Evolutionary conservation across 2,329 filamentous ascomycete species (phyloP).

Genomic region (Fusarium redolens): DNA sequence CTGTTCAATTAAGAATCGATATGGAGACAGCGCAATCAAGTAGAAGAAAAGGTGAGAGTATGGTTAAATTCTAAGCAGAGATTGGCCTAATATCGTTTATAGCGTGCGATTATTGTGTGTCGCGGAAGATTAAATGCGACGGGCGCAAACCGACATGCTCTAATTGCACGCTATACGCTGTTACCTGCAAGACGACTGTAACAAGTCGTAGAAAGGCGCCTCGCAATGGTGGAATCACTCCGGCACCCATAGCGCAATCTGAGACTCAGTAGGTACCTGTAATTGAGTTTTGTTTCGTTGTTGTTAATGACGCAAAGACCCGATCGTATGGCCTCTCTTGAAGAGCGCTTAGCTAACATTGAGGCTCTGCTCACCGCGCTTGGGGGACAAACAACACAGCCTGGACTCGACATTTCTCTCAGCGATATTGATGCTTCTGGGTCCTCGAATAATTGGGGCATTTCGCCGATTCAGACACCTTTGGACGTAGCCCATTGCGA

Average conservation of each 20-base stretch:
- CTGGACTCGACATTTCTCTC: not conserved
- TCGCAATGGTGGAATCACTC: not conserved
- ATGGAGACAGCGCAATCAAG: constrained; percentile 29
- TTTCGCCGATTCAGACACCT: not conserved
- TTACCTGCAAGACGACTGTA: constrained; percentile 43
- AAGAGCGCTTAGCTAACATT: constrained; percentile 35
- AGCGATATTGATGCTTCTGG: not conserved
- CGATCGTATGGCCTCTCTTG: constrained; percentile 25
- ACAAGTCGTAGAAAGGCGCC: constrained; percentile 14
- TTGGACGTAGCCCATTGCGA: not conserved
- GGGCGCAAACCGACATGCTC: constrained; percentile 53
- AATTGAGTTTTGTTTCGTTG: too few species aligned
- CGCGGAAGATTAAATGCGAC: constrained; percentile 56
- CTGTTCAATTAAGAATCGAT: not conserved
- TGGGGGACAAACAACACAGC: not conserved
- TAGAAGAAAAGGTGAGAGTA: constrained; percentile 34
- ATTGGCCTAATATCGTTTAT: not conserved
- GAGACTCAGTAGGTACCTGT: not conserved
- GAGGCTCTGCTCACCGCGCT: constrained; percentile 28
- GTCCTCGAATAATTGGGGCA: not conserved
- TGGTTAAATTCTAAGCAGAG: fast-evolving
- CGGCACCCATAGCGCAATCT: not conserved
- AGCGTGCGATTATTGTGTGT: constrained; percentile 54
- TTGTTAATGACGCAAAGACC: constrained; percentile 7
- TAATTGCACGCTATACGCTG: constrained; percentile 52